phyloP scores from a whole-genome alignment of 2,329 filamentous ascomycete species.

The Piedraia hortae region DNA sequence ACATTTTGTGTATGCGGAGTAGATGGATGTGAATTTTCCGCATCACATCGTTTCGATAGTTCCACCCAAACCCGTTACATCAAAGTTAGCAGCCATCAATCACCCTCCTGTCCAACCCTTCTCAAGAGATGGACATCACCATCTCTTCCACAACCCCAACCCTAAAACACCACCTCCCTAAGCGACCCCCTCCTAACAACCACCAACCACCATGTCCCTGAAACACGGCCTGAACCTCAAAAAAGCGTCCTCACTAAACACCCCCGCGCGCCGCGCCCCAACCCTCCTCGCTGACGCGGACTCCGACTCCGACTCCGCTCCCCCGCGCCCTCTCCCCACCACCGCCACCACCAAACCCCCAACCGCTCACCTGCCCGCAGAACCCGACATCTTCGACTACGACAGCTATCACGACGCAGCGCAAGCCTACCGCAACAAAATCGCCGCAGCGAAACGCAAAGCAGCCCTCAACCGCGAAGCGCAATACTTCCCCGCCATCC shows the following conservation, averaged over 20 bases:
- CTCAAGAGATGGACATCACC: too few species aligned
- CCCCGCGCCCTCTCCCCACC: too few species aligned
- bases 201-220: conserved; percentile 13
- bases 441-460: conserved; percentile 24
- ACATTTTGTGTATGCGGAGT: conserved; percentile 2
- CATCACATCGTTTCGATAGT: neutral
- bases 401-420: conserved; percentile 57
- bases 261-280: too few species aligned
- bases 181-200: too few species aligned
- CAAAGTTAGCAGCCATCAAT: too few species aligned
- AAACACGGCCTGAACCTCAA: conserved; percentile 14
- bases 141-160: too few species aligned
- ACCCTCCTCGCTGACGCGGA: too few species aligned
- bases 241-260: too few species aligned
- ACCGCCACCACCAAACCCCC: too few species aligned
- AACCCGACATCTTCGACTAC: conserved; percentile 62
- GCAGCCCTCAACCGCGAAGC: conserved; percentile 34
- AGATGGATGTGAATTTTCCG: neutral
- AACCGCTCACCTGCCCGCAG: too few species aligned
- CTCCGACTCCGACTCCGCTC: too few species aligned
- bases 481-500: conserved; percentile 51
- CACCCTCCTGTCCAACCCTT: too few species aligned
- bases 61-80: neutral
- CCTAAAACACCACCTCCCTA: neutral
- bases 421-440: conserved; percentile 27